These are phyloP conservation scores for Nemania abortiva DNA, from an alignment of 2,329 filamentous ascomycete species.

Conservation along the genomic window DNA sequence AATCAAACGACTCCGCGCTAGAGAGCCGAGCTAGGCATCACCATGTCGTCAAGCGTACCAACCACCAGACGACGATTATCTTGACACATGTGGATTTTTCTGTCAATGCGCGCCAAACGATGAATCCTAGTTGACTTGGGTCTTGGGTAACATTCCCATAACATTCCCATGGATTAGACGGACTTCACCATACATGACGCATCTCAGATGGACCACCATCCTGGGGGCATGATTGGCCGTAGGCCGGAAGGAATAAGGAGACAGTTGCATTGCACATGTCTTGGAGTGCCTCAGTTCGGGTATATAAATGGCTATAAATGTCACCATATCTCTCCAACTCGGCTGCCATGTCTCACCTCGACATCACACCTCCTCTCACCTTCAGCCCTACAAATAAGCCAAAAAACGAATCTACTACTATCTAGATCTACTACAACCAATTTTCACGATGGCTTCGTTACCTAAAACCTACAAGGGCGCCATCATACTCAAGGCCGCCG, in stretches of 20 bases:
- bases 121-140: not conserved
- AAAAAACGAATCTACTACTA: not conserved
- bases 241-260: not conserved
- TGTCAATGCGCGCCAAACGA: too few relatives aligned
- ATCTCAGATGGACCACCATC: slow-evolving; percentile 2
- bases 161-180: not conserved
- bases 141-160: too few relatives aligned
- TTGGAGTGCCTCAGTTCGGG: not conserved
- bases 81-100: not conserved
- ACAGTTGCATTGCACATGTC: not conserved
- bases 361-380: slow-evolving; percentile 6
- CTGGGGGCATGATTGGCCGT: not conserved
- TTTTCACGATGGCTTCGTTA: slow-evolving; percentile 52
- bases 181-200: slow-evolving; percentile 6
- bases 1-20: not conserved
- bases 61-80: not conserved
- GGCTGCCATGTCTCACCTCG: slow-evolving; percentile 3
- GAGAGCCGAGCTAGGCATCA: slow-evolving; percentile 1
- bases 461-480: slow-evolving; percentile 77
- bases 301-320: not conserved
- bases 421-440: not conserved
- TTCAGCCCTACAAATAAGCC: not conserved
- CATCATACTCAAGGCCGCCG: slow-evolving; percentile 65
- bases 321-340: not conserved
- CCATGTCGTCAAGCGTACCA: slow-evolving; percentile 16